Conservation (phyloP, 108 stramenopile species). For the Hondaea fermentalgiana region DNA sequence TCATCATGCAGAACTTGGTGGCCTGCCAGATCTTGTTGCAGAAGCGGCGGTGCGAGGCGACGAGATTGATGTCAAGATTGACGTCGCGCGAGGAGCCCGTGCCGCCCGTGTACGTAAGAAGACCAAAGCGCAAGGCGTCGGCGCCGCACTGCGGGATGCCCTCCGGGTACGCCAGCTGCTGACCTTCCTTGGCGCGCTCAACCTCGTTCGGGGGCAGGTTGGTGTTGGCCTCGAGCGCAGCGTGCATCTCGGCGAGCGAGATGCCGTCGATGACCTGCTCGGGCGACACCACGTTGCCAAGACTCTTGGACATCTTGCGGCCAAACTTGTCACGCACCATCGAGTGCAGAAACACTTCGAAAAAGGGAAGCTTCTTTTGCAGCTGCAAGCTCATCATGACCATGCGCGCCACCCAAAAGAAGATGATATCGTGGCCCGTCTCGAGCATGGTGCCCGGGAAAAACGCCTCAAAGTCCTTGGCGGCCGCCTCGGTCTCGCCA, state of each 20-base stretch:
- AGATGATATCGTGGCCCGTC: slow-evolving; percentile 96
- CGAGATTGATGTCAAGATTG: slow-evolving; percentile 94
- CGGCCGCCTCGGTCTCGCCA: slow-evolving; percentile 45
- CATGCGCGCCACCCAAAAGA: slow-evolving; percentile 99
- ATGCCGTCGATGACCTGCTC: slow-evolving; percentile 93
- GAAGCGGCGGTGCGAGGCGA: slow-evolving; percentile 93
- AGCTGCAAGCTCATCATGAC: slow-evolving; percentile 99
- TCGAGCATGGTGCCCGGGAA: slow-evolving; percentile 97
- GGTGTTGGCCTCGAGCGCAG: slow-evolving; percentile 69
- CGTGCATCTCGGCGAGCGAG: slow-evolving; percentile 66
- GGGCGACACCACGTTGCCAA: slow-evolving; percentile 98
- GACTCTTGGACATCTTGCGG: slow-evolving; percentile 96
- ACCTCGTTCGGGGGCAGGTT: slow-evolving; percentile 92
- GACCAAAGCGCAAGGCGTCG: slow-evolving; percentile 94
- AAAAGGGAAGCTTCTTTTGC: slow-evolving; percentile 85
- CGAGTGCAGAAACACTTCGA: slow-evolving; percentile 94
- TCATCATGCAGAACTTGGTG: slow-evolving; percentile 69
- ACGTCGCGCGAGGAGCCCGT: slow-evolving; percentile 81
- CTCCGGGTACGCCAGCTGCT: slow-evolving; percentile 79
- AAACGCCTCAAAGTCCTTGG: slow-evolving; percentile 88
- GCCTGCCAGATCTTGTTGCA: slow-evolving; percentile 99
- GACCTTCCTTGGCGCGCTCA: slow-evolving; percentile 84
- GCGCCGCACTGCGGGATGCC: slow-evolving; percentile 98
- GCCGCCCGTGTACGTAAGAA: slow-evolving; percentile 84
- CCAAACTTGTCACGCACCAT: slow-evolving; percentile 99